Percentiles rank a stretch among this genome's conserved stretches.
phyloP scores from a whole-genome alignment of 108 stramenopile genomes.

The Schizochytrium sp. region DNA sequence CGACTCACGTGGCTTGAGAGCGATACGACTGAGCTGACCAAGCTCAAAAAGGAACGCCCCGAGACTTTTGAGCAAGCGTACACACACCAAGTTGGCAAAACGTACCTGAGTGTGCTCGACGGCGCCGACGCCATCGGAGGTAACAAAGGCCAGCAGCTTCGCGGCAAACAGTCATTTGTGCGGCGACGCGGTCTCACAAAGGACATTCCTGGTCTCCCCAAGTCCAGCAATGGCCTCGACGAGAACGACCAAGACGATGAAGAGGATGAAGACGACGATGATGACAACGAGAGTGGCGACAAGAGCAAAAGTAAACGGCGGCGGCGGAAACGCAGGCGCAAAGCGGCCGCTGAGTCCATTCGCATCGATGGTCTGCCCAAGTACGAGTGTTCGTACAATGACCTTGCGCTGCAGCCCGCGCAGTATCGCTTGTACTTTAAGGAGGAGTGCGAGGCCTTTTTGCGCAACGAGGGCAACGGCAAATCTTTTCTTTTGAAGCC shows the following conservation, averaged over 20 bases:
- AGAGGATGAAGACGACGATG: neutral
- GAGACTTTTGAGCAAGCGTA: neutral
- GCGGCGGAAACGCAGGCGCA: neutral
- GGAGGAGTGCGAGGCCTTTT: constrained; percentile 11
- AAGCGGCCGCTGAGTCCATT: neutral
- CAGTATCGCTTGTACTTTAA: constrained; percentile 11
- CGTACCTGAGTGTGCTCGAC: constrained; percentile 6
- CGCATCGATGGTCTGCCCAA: neutral
- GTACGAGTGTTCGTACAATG: constrained; percentile 3
- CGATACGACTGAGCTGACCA: constrained; percentile 1
- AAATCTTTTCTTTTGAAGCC: constrained; percentile 1
- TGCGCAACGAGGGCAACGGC: neutral
- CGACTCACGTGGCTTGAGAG: constrained; percentile 2
- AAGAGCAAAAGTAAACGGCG: neutral
- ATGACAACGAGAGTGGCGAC: neutral
- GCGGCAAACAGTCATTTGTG: neutral
- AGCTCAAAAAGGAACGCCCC: neutral
- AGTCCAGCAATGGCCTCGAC: no score
- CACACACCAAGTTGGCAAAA: neutral
- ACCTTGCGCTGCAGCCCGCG: constrained; percentile 1
- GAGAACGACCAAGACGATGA: neutral
- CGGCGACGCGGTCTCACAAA: neutral
- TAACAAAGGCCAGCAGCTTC: constrained; percentile 12
- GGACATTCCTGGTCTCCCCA: neutral
- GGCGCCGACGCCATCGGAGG: constrained; percentile 12